Base-by-base conservation (phyloP, 2,329 filamentous ascomycete species). In the Sarocladium brachiariae region DNA sequence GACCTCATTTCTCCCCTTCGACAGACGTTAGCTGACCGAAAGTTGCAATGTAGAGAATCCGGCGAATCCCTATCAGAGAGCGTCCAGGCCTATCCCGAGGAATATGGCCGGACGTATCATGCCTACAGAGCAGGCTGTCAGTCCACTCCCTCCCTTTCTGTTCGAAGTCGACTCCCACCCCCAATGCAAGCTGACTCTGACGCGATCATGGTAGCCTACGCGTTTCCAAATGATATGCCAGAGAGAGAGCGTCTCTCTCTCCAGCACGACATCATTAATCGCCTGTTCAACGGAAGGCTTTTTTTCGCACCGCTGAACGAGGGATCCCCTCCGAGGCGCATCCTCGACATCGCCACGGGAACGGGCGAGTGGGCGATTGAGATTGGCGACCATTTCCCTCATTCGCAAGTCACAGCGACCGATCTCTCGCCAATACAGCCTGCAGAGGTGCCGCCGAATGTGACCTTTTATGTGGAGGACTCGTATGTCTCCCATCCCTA, bases 391-490 rank as follows among this genome's bases (percentile, higher is more conserved):
- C 59, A 70, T 46, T 86, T 83, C 53, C 83, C 83, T 11, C 60
- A 73, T 3, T 69, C 83, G 10, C 65, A 75, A 53, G 72, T 87
- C 25, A 74, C 76, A 46, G 84, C 81, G 27, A 84, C 79, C 8
- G 84, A 87, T 58, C 70, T 87, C 5, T 86, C 82, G 1, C 82
- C 83, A 2, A 81, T 86, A 23, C 84, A 87, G 59, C 82, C 83
- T 2, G 68, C 69, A 4, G 71, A 77, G 45, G 83, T 89, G 1
- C 86, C 87, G 0, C 76, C 78, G 16, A 91, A 91, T 55, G 83
- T 89, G 13, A 78, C 81, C 54, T 91, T 91, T 56, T 81, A 81
- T 53, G 76, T 91, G 41, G 85, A 89, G 60, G 86, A 90, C 58
- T 68, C 67, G 64, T 67, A 61, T 57, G 66, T 62, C 5, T n/a